Conservation (phyloP, 192 early-diverging fungal genomes). For the Rhizoclosmatium sp. region DNA sequence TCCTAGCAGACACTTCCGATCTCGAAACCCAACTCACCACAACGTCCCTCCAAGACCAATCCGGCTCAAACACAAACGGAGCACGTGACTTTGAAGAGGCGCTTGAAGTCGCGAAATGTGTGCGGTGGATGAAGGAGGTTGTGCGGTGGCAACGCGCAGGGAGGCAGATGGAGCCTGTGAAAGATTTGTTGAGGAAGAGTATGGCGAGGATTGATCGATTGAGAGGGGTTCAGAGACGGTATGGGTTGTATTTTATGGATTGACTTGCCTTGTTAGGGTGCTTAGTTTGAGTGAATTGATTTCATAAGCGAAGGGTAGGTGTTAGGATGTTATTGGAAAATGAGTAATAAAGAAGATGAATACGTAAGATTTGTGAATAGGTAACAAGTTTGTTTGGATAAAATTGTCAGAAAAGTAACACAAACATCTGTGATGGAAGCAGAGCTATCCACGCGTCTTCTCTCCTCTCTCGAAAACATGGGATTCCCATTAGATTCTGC, state of each 20-base stretch:
- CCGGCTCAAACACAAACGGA: background rate
- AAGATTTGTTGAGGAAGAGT: slow-evolving; percentile 43
- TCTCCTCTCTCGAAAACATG: too few relatives aligned
- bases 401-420: too few relatives aligned
- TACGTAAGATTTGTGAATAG: too few relatives aligned
- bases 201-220: slow-evolving; percentile 55
- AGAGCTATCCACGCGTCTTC: too few relatives aligned
- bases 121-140: slow-evolving; percentile 49
- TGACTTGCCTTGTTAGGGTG: background rate
- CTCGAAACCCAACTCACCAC: background rate
- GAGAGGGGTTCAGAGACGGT: slow-evolving; percentile 41
- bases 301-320: too few relatives aligned
- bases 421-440: too few relatives aligned
- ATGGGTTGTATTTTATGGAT: slow-evolving; percentile 38
- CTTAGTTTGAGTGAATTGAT: too few relatives aligned
- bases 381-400: too few relatives aligned
- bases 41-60: background rate
- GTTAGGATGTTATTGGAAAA: too few relatives aligned
- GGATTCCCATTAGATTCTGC: too few relatives aligned
- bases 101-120: slow-evolving; percentile 42
- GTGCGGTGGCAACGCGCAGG: slow-evolving; percentile 49
- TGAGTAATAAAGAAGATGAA: too few relatives aligned
- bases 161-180: slow-evolving; percentile 50
- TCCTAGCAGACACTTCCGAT: slow-evolving; percentile 28
- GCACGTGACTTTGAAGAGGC: slow-evolving; percentile 1